Percentiles rank a stretch among this genome's conserved stretches.
These are phyloP conservation scores for Aspergillus awamori DNA, from an alignment of 2,329 filamentous ascomycete species.

Conservation along the genomic window DNA sequence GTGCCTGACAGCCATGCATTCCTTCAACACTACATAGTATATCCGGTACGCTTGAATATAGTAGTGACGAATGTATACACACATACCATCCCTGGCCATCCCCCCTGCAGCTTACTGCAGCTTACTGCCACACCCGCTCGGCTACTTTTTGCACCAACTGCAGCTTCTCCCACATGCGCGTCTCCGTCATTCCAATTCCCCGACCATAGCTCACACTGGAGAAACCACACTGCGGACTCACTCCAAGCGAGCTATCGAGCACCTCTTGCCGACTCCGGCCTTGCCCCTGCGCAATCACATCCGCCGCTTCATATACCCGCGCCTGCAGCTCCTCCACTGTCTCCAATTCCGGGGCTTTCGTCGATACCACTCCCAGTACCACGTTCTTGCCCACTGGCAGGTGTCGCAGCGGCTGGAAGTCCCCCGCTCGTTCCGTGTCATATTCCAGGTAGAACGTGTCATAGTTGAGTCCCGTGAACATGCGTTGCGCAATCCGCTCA, in stretches of 20 bases:
- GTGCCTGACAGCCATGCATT: not conserved
- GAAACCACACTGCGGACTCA: constrained; percentile 70
- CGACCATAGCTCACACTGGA: constrained; percentile 63
- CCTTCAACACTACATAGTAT: not conserved
- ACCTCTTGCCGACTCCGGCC: constrained; percentile 65
- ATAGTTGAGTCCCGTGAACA: constrained; percentile 61
- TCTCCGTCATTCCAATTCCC: constrained; percentile 56
- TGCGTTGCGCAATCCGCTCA: constrained; percentile 63
- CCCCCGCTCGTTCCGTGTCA: constrained; percentile 62
- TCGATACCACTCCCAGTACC: constrained; percentile 62
- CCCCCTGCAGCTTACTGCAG: too few relatives aligned
- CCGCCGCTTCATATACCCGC: constrained; percentile 60
- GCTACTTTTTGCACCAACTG: constrained; percentile 68
- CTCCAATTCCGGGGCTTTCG: constrained; percentile 61
- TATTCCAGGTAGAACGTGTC: constrained; percentile 68
- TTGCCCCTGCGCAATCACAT: constrained; percentile 66
- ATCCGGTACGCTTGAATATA: not conserved
- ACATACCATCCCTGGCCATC: too few relatives aligned
- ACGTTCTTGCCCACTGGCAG: constrained; percentile 62
- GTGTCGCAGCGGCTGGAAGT: constrained; percentile 62
- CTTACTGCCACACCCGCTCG: constrained; percentile 38
- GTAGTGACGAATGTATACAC: too few relatives aligned
- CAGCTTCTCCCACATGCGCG: constrained; percentile 71
- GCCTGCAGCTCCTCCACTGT: constrained; percentile 60
- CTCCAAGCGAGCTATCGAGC: constrained; percentile 59